Evolutionary conservation across 2,329 filamentous ascomycete genomes (phyloP).

Genomic region (Drechmeria coniospora): DNA sequence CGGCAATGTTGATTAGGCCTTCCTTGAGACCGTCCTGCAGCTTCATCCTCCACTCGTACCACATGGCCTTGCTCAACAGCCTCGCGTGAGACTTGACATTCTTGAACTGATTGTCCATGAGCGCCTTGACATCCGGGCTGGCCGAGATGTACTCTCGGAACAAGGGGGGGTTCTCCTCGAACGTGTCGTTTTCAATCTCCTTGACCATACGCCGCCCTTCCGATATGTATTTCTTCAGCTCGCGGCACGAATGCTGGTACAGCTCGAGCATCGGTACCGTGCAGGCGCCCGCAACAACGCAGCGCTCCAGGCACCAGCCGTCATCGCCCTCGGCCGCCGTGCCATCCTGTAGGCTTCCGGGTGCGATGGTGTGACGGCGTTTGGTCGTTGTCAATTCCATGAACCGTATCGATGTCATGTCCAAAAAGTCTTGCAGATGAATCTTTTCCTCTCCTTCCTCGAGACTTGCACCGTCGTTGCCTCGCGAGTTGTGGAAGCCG

Average conservation of each 20-base stretch:
- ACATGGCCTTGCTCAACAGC: slow-evolving; percentile 83
- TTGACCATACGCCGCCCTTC: slow-evolving; percentile 81
- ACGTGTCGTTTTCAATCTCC: slow-evolving; percentile 78
- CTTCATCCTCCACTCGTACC: slow-evolving; percentile 96
- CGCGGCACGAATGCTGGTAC: slow-evolving; percentile 89
- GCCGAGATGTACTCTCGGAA: slow-evolving; percentile 87
- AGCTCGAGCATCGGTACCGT: slow-evolving; percentile 86
- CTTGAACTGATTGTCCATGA: slow-evolving; percentile 96
- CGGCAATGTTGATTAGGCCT: slow-evolving; percentile 58
- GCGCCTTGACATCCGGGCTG: slow-evolving; percentile 61
- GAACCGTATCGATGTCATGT: slow-evolving; percentile 92
- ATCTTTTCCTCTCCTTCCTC: slow-evolving; percentile 46
- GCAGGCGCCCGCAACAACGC: slow-evolving; percentile 77
- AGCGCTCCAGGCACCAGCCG: slow-evolving; percentile 52
- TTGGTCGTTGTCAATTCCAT: slow-evolving; percentile 98
- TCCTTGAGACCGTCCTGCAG: slow-evolving; percentile 68
- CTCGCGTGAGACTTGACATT: slow-evolving; percentile 91
- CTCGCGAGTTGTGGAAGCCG: slow-evolving; percentile 25
- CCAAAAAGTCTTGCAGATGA: slow-evolving; percentile 80
- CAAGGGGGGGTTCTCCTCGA: slow-evolving; percentile 77
- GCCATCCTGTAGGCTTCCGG: slow-evolving; percentile 29
- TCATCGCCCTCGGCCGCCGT: slow-evolving; percentile 27
- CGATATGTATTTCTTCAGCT: slow-evolving; percentile 92
- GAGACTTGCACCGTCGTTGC: slow-evolving; percentile 25
- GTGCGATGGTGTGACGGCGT: slow-evolving; percentile 66